Base-by-base conservation (phyloP, 192 early-diverging fungal genomes). In the Glomus cerebriforme region DNA sequence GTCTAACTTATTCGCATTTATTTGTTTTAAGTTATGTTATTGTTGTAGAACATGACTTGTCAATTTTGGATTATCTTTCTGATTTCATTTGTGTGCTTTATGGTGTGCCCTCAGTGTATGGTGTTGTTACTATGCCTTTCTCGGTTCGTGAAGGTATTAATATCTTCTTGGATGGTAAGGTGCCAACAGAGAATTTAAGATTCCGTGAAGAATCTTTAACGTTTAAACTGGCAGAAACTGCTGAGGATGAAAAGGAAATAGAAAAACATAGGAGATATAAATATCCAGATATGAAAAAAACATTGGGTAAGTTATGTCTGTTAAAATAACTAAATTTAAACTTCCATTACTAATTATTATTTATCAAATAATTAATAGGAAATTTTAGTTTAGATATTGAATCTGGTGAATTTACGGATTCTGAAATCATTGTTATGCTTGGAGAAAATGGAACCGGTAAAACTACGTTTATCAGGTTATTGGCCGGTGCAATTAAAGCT, bases 21-120 rank as follows among this genome's bases (percentile, higher is more conserved):
- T 74, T 27, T 12, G 35, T 60, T 47, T 72, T 65, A 35, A 78
- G 89, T 78, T 98, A 97, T 85, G 92, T 99, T 64, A 95, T 99
- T 84, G 95, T 95, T 76, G 96, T 98, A 35, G 96, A 99, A 91
- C 97, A 99, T 94, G 97, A 99, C 95, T 91, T 99, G 87, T 92
- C 93, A 31, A 95, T 99, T 66, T 88, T 99, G 82, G 96, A 98
- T 86, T 99, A 99, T 85, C 89, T 99, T 67, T 99, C 97, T 39
- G 97, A 99, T 84, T 99, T 95, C 82, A 92, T 99, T 77, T 99
- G 96, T 89, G 95, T 98, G 63, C 89, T 99, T n/a, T 99, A 99
- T 89, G 97, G 97, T 75, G 92, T 93, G 85, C 97, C 97, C 22
- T 94, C 94, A 34, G 94, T 93, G 7, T 99, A 99, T 85, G 96